Evolutionary conservation across 2,329 filamentous ascomycete species (phyloP).

Genomic region (Penicillium nordicum): DNA sequence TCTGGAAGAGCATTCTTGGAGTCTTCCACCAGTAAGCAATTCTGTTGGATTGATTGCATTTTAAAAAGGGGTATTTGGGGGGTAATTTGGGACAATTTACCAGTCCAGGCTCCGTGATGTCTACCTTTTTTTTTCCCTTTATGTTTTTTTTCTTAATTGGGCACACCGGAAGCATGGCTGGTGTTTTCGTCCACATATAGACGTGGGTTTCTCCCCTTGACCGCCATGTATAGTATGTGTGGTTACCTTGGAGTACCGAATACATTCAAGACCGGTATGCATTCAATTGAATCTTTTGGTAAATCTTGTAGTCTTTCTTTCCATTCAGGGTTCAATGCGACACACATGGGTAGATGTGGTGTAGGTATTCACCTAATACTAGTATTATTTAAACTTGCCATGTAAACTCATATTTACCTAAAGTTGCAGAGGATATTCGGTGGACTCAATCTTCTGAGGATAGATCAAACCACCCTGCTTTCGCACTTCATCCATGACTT

Average conservation of each 20-base stretch:
- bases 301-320: not conserved
- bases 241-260: slow-evolving; percentile 18
- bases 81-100: slow-evolving; percentile 9
- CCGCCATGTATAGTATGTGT: slow-evolving; percentile 35
- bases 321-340: not conserved
- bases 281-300: not conserved
- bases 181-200: slow-evolving; percentile 22
- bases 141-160: slow-evolving; percentile 18
- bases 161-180: slow-evolving; percentile 15
- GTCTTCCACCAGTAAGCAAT: slow-evolving; percentile 65
- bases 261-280: slow-evolving; percentile 15
- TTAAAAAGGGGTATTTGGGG: slow-evolving; percentile 45
- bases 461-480: slow-evolving; percentile 61
- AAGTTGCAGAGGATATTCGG: slow-evolving; percentile 50
- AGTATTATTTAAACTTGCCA: not conserved
- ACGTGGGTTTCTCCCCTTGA: slow-evolving; percentile 17
- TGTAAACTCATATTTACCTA: slow-evolving; percentile 11
- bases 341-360: not conserved
- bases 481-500: slow-evolving; percentile 68
- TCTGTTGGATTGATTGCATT: slow-evolving; percentile 42
- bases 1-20: slow-evolving; percentile 88
- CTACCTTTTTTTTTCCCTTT: slow-evolving; percentile 20
- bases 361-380: not conserved
- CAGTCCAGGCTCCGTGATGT: slow-evolving; percentile 12
- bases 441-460: slow-evolving; percentile 64